Evolutionary conservation across 805 yeast species (phyloP), one percentile per base, ranked within the genome.

Genomic region (Clavispora carvajalis): DNA sequence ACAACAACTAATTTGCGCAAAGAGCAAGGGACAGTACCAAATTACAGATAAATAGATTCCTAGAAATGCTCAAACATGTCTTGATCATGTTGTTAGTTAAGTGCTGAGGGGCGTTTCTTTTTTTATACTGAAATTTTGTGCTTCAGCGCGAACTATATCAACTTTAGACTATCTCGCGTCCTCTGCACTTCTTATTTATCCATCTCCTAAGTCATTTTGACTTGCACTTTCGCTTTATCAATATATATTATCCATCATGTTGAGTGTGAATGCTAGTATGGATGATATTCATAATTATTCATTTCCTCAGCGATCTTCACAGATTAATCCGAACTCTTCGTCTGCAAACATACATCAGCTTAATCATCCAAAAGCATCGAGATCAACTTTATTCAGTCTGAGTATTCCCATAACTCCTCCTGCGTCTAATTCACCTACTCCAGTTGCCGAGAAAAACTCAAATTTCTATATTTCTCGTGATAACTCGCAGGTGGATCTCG

Each of bases 271-370:
- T 36, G 48, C 37, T 13, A 38, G 44, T 36, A 39, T 47, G 37
- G 53, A 49, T 26, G 48, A 47, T n/a, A 40, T 48, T 36, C 37
- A 36, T 36, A 39, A 37, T n/a, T 46, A 47, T 29, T 46, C 42
- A 33, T 43, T 45, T 23, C 45, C 42, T 23, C 52, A 41, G 41
- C 43, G 53, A 22, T 47, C 48, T 34, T 48, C 52, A 40, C 61
- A 46, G 53, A 52, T 65, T 23, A 67, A 67, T 51, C 71, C 71
- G 9, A 67, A 67, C 45, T 45, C 44, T 31, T 67, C 72, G 8
- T 48, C 59, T 10, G 53, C 70, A 7, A 63, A 67, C 47, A 54
- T 67, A 33, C 47, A 54, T 34, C 60, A 54, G 34, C 46, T 62
- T 34, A 49, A 52, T 40, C 58, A 51, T 26, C 58, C 59, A 22